A percentile compares a stretch with the other conserved stretches of the same genome.
These are phyloP conservation scores for Nitzschia sp. DNA, from an alignment of 108 stramenopile genomes.

Conservation along the genomic window DNA sequence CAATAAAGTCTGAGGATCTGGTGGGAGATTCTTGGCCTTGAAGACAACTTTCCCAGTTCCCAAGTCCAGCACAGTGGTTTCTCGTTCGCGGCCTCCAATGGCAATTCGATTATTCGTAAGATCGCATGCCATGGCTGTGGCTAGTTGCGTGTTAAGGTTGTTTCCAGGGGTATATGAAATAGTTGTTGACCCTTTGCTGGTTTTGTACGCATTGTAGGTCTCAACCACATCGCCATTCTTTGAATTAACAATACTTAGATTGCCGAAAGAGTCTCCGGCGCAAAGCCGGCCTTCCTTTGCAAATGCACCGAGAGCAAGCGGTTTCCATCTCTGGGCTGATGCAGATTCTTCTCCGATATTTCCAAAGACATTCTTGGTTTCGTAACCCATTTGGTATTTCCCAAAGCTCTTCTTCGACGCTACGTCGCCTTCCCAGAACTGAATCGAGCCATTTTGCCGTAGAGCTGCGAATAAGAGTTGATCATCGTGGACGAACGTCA, in stretches of 20 bases:
- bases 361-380: constrained; percentile 9
- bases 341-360: background rate
- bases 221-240: constrained; percentile 27
- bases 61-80: constrained; percentile 64
- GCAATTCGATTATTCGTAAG: constrained; percentile 40
- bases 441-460: constrained; percentile 59
- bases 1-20: constrained; percentile 83
- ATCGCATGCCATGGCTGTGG: constrained; percentile 61
- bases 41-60: constrained; percentile 61
- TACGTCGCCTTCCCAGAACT: constrained; percentile 51
- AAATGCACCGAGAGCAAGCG: constrained; percentile 30
- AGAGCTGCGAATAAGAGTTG: constrained; percentile 64
- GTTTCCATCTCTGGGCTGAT: background rate
- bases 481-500: constrained; percentile 44
- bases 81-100: constrained; percentile 78
- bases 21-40: constrained; percentile 87
- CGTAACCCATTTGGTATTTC: constrained; percentile 1
- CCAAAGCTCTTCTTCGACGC: constrained; percentile 23
- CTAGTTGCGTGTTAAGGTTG: constrained; percentile 51
- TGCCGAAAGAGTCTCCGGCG: constrained; percentile 42
- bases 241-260: constrained; percentile 33
- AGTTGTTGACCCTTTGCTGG: constrained; percentile 28
- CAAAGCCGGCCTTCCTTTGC: constrained; percentile 22
- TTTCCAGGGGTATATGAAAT: constrained; percentile 68
- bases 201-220: constrained; percentile 39